Evolutionary conservation across 257 asterid genomes (phyloP), one percentile per base, ranked within the genome.

Genomic region (Fraxinus quadrangulata): DNA sequence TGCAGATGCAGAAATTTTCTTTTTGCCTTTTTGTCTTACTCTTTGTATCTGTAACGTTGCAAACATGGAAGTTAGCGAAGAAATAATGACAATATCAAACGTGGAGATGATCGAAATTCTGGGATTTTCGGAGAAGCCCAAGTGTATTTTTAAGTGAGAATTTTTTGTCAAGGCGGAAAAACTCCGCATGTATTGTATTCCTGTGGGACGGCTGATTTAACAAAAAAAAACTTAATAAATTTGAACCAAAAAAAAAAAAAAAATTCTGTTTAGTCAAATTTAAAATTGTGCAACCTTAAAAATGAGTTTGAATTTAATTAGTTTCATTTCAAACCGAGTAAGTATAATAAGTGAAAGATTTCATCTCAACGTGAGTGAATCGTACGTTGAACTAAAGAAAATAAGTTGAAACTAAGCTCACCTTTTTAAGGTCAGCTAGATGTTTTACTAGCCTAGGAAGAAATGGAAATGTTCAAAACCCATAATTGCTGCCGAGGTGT

Each of bases 51-150:
- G 81, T 68, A 51, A 56, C 65, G 51, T 40, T 54, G 67, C 72
- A 33, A 54, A 54, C 49, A 40, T 40, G 13, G 49, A 40, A 40
- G 49, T 40, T 40, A 11, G 16, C 26, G 26, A 16, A 19, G 63
- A 54, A 54, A 54, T 54, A 54, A 19, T 54, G 63, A 16, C 19
- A 19, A 54, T n/a, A 54, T 19, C 23, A 54, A 3, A 71, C 88
- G 80, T 85, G 85, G 89, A 74, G 33, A 75, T 83, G 67, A 85
- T 83, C 87, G 89, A 83, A 77, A 70, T 75, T 71, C 69, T 83
- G 82, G 76, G 78, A 81, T 67, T 61, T 54, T 80, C 79, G 87
- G 81, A 78, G 61, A 85, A 78, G 63, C 72, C 70, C 65, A 73
- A 80, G 78, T 36, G 71, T 13, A 54, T 17, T 54, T 54, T 17